A percentile compares a stretch with the other conserved stretches of the same genome.
These are phyloP conservation scores for Globisporangium okanoganense DNA, from an alignment of 352 stramenopile species.

Conservation along the genomic window DNA sequence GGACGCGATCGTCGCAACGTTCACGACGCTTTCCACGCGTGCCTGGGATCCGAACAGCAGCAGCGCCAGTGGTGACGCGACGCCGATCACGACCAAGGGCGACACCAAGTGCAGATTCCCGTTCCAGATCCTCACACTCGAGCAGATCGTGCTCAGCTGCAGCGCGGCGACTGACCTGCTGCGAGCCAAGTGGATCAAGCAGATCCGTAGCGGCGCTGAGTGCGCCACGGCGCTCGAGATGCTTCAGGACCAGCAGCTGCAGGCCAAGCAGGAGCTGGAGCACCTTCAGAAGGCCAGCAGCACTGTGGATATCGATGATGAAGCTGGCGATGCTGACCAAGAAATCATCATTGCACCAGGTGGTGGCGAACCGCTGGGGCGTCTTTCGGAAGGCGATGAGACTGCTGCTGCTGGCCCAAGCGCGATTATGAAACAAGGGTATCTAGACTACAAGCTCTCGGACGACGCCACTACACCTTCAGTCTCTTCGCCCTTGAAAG, in stretches of 20 bases:
- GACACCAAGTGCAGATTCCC: conserved; percentile 38
- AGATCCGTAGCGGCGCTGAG: conserved; percentile 49
- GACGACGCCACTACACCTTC: conserved; percentile 5
- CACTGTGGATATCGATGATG: neutral
- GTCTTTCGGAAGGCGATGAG: neutral
- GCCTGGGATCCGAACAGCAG: conserved; percentile 29
- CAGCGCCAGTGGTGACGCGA: conserved; percentile 6
- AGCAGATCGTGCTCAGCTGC: conserved; percentile 61
- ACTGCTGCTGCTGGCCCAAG: neutral
- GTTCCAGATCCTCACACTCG: conserved; percentile 66
- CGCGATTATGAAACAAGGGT: conserved; percentile 6
- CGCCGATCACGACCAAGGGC: conserved; percentile 17
- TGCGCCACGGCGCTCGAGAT: conserved; percentile 48
- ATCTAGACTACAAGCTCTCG: conserved; percentile 15
- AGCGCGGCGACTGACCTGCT: conserved; percentile 53
- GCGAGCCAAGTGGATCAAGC: conserved; percentile 62
- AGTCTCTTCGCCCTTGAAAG: conserved; percentile 15
- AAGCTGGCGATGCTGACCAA: neutral
- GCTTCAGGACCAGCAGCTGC: conserved; percentile 43
- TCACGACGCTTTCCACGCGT: conserved; percentile 41
- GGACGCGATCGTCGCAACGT: conserved; percentile 26
- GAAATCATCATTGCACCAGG: neutral
- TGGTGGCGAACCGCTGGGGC: neutral
- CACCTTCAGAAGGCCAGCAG: neutral
- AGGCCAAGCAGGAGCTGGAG: conserved; percentile 15